Percentiles rank a stretch among this genome's conserved stretches.
phyloP scores from a whole-genome alignment of 257 asterid species.

The Eucommia ulmoides region DNA sequence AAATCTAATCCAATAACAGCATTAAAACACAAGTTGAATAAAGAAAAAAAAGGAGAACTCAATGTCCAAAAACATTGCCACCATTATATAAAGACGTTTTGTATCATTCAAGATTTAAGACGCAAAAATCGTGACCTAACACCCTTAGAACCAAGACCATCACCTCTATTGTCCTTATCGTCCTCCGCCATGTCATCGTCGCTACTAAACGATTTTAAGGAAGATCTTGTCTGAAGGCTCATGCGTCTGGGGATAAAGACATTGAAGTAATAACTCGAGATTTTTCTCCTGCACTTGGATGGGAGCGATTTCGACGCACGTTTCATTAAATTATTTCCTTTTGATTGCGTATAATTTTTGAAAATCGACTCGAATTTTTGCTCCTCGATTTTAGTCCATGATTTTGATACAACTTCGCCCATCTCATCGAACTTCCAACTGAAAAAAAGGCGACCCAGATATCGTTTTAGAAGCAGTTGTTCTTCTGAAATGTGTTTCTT shows the following conservation, averaged over 20 bases:
- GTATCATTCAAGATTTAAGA: too few species aligned
- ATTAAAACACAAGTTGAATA: too few species aligned
- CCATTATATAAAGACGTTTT: too few species aligned
- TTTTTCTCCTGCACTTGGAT: slow-evolving; percentile 22
- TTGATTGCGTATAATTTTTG: slow-evolving; percentile 20
- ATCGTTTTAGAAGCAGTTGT: slow-evolving; percentile 28
- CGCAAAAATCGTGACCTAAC: too few species aligned
- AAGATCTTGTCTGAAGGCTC: slow-evolving; percentile 30
- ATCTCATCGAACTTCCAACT: slow-evolving; percentile 68
- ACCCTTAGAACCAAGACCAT: too few species aligned
- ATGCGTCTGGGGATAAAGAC: slow-evolving; percentile 47
- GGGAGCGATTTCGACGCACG: slow-evolving; percentile 41
- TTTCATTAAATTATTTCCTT: slow-evolving; percentile 40
- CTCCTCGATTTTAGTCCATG: slow-evolving; percentile 53
- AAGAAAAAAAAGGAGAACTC: too few species aligned
- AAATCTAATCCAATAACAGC: too few species aligned
- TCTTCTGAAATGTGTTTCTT: slow-evolving; percentile 41
- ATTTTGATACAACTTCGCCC: slow-evolving; percentile 49
- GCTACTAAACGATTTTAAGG: slow-evolving; percentile 26
- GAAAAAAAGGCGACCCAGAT: slow-evolving; percentile 49
- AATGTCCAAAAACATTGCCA: too few species aligned
- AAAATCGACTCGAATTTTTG: slow-evolving; percentile 33
- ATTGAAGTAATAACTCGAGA: slow-evolving; percentile 46
- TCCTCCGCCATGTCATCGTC: slow-evolving; percentile 41
- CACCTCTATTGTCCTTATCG: too few species aligned